Conservation (phyloP, 129 eudicot genomes). For the Centella asiatica region DNA sequence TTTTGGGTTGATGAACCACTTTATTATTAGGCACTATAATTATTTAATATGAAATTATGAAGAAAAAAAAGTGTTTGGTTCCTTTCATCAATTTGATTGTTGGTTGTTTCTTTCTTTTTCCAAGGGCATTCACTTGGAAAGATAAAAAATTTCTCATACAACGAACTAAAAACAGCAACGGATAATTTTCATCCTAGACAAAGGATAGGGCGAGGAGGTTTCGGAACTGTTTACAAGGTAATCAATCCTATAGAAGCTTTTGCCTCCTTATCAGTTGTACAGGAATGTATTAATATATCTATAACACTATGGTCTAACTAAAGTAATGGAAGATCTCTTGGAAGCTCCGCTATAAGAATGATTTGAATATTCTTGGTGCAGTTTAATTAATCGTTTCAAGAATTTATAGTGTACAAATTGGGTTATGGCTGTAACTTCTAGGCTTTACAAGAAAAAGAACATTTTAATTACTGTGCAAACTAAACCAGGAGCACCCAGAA, state of each 20-base stretch:
- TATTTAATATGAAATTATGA: not conserved
- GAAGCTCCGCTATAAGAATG: not conserved
- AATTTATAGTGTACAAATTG: not conserved
- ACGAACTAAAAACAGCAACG: slow-evolving; percentile 60
- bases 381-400: not conserved
- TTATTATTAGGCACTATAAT: too few relatives aligned
- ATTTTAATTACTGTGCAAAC: not conserved
- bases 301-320: not conserved
- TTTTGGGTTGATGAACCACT: too few relatives aligned
- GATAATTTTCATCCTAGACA: slow-evolving; percentile 55
- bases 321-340: not conserved
- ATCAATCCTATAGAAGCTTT: slow-evolving; percentile 8
- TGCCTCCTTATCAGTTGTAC: not conserved
- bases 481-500: not conserved
- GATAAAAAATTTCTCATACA: slow-evolving; percentile 58
- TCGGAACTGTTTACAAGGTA: slow-evolving; percentile 96
- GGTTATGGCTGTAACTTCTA: not conserved
- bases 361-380: not conserved
- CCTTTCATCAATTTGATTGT: slow-evolving; percentile 2
- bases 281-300: not conserved
- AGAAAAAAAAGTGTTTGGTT: slow-evolving; percentile 4
- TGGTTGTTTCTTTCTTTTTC: slow-evolving; percentile 19
- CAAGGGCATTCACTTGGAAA: slow-evolving; percentile 46
- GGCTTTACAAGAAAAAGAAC: not conserved
- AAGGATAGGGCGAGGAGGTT: slow-evolving; percentile 94